Base-by-base conservation (phyloP, 1,284 basidiomycete species). In the Dichomitus squalens region DNA sequence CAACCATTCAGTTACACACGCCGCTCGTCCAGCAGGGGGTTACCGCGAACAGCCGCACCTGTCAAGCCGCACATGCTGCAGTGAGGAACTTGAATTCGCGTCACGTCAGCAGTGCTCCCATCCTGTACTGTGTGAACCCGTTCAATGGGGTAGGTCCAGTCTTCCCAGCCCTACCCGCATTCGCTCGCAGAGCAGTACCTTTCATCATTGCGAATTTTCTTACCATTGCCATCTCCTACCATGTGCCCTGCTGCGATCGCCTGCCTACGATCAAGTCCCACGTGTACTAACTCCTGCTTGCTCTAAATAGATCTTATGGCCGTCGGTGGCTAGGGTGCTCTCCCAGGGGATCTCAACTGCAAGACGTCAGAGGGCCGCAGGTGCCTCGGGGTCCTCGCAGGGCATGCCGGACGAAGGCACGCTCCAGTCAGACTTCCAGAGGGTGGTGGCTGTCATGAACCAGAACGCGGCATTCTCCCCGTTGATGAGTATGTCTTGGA, bases 1-100 rank as follows among this genome's bases (percentile, higher is more conserved):
- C 75, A 11, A 72, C 67, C 38, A 70, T 77, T 50, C 72, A 74
- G 52, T 70, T 78, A 12, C 72, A 77, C 62, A 68, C 70, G 27
- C 71, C 68, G 4, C 57, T 70, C 16, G 66, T 59, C 25, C 59
- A 59, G 49, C 52, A 64, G 52, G 40, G 51, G n/a, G 58, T 61
- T 11, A 59, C 59, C 11, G 55, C 62, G 38, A 64, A 64, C 53
- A 61, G 59, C 47, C 59, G 59, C n/a, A 61, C 57, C 11, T 61
- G 55, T 55, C 52, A 57, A 12, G 62, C 62, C 16, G 62, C 62
- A 38, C 59, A 60, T 35, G 57, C 57, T n/a, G 59, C 62, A 9
- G 57, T 58, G 40, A 47, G 34, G 23, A 34, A 50, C 29, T 35
- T 64, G 41, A 34, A 50, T 18, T 43, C 61, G 27, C 54, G 57